Evolutionary conservation across 2,329 filamentous ascomycete species (phyloP).

Genomic region (Colletotrichum sp.): DNA sequence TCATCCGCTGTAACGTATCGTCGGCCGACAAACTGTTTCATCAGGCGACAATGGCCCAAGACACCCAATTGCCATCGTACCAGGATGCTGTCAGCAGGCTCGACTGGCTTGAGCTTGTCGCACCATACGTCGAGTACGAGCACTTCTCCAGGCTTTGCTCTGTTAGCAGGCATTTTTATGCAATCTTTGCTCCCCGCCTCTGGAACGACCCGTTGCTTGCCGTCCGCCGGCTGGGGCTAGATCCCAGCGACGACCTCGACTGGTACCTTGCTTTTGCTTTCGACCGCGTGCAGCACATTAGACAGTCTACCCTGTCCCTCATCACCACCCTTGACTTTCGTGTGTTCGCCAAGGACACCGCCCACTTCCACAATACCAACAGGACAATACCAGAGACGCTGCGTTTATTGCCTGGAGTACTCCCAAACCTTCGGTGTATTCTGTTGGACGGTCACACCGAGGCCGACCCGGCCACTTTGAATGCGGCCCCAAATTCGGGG

Average conservation of each 20-base stretch:
- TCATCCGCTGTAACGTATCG: not conserved
- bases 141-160: slow-evolving; percentile 53
- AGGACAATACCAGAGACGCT: slow-evolving; percentile 44
- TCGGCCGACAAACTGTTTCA: slow-evolving; percentile 4
- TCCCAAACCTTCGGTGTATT: slow-evolving; percentile 51
- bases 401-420: slow-evolving; percentile 36
- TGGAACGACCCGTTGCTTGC: slow-evolving; percentile 56
- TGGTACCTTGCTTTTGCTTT: slow-evolving; percentile 56
- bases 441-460: slow-evolving; percentile 53
- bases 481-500: slow-evolving; percentile 21
- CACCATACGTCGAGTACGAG: slow-evolving; percentile 43
- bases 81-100: slow-evolving; percentile 48
- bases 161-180: slow-evolving; percentile 52
- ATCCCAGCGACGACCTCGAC: slow-evolving; percentile 49
- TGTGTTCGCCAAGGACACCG: slow-evolving; percentile 40
- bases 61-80: slow-evolving; percentile 53
- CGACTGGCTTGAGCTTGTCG: slow-evolving; percentile 56
- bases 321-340: slow-evolving; percentile 55
- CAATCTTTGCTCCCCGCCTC: slow-evolving; percentile 54
- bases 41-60: not conserved
- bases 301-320: slow-evolving; percentile 44
- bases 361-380: slow-evolving; percentile 44
- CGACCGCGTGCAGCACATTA: slow-evolving; percentile 36
- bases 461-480: slow-evolving; percentile 44
- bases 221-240: slow-evolving; percentile 42